Evolutionary conservation across 164 flowering plant species (phyloP), one percentile per base, ranked within the genome.

Genomic region (Vitis rotundifolia): DNA sequence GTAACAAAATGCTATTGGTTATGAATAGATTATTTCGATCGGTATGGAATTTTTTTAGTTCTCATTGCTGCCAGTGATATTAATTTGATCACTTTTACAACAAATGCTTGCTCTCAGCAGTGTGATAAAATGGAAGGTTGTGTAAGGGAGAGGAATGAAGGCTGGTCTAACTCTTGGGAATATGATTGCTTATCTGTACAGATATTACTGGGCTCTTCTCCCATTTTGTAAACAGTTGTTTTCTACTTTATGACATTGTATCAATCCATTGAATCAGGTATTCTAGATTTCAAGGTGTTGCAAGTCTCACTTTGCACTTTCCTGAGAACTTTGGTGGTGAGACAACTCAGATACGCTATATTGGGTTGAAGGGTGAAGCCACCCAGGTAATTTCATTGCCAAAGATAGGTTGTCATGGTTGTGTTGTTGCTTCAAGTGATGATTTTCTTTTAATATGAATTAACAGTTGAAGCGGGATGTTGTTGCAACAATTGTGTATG

Each of bases 361-460:
- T 95, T 77, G 99, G 99, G 62, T 80, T 95, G 31, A 89, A 90
- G 81, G 99, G 99, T 75, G 97, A 93, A 91, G 98, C 97, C 49
- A 95, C 98, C 3, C 91, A 92, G 96, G 98, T 90, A 81, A 71
- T 66, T 52, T 47, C 5, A 13, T 63, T 55, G 49, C 31, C 59
- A 16, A 59, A 70, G 26, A 59, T 60, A 52, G 44, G 49, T 8
- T n/a, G 19, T 22, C 16, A 14, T 59, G 18, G 28, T 26, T 13
- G 0, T 15, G 13, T 54, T 53, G 10, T 3, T 37, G 66, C 31
- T 68, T 49, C 57, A 66, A 62, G 22, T 68, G 54, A 50, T 49
- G 53, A 12, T 16, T 74, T 75, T 77, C 51, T 47, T 69, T 74
- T 8, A 16, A 19, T 58, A 56, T 78, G 57, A 73, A 49, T 52